phyloP scores from a whole-genome alignment of 352 stramenopile genomes.

The Pythium chondricola region DNA sequence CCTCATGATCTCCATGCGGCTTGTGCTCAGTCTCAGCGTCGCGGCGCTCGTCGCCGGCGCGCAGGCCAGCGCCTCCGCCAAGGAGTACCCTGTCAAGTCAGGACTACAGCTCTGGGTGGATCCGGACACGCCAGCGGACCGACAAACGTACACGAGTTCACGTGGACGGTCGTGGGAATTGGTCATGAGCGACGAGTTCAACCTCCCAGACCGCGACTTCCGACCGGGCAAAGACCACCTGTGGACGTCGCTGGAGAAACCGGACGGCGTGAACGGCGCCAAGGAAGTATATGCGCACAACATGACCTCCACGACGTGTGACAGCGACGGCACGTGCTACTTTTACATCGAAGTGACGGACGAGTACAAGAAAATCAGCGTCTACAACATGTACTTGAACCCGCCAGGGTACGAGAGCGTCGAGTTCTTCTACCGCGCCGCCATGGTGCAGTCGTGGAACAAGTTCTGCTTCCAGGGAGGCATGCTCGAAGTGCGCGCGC shows the following conservation, averaged over 20 bases:
- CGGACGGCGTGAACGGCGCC: conserved; percentile 89
- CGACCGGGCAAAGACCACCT: conserved; percentile 86
- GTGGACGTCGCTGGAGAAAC: conserved; percentile 93
- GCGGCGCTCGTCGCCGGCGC: not conserved
- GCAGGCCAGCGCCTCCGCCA: not conserved
- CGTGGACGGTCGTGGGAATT: conserved; percentile 44
- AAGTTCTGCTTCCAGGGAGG: conserved; percentile 93
- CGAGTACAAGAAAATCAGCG: conserved; percentile 29
- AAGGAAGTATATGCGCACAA: conserved; percentile 91
- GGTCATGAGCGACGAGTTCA: conserved; percentile 93
- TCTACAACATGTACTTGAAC: conserved; percentile 54
- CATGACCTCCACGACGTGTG: conserved; percentile 61
- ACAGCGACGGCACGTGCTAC: conserved; percentile 47
- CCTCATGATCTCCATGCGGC: no score
- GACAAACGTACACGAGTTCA: conserved; percentile 29
- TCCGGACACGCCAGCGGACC: conserved; percentile 34
- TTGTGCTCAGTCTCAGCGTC: no score
- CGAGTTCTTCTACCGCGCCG: conserved; percentile 44
- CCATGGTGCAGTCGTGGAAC: conserved; percentile 88
- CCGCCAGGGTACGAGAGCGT: conserved; percentile 39
- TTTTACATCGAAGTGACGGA: conserved; percentile 51
- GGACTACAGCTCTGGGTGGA: conserved; percentile 48
- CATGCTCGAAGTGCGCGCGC: conserved; percentile 82
- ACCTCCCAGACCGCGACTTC: conserved; percentile 81
- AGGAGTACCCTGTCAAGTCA: conserved; percentile 39